A percentile compares a stretch with the other conserved stretches of the same genome.
phyloP scores from a whole-genome alignment of 176 grass and related monocot genomes.

The Aegilops bicornis region DNA sequence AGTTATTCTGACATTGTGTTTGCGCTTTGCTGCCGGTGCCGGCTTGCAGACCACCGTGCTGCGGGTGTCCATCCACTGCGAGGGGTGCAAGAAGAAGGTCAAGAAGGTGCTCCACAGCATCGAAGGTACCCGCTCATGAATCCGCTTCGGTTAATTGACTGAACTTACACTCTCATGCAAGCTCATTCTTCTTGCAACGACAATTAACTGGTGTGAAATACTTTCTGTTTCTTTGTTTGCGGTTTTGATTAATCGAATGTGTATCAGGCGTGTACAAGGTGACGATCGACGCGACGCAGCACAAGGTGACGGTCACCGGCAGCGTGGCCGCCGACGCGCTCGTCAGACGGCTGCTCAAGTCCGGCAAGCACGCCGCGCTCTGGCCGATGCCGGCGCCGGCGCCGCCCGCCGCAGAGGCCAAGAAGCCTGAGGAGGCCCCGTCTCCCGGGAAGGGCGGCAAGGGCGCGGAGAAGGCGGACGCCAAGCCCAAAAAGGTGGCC shows the following conservation, averaged over 20 bases:
- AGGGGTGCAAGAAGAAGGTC: conserved; percentile 97
- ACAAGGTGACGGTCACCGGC: conserved; percentile 75
- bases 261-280: conserved; percentile 64
- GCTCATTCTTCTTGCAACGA: not conserved
- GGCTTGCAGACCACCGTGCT: conserved; percentile 61
- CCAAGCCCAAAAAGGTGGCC: conserved; percentile 26
- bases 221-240: not conserved
- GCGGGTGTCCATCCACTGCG: conserved; percentile 88
- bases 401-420: not conserved
- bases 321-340: conserved; percentile 46
- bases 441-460: conserved; percentile 1
- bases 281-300: conserved; percentile 64
- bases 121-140: conserved; percentile 34
- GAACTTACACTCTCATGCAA: not conserved
- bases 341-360: conserved; percentile 62
- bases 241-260: not conserved
- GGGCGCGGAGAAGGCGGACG: conserved; percentile 12
- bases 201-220: not conserved
- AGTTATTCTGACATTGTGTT: not conserved
- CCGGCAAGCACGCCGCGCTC: conserved; percentile 58
- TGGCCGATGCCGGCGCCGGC: conserved; percentile 47
- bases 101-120: conserved; percentile 66
- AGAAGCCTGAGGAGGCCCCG: conserved; percentile 19
- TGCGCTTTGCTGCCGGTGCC: not conserved
- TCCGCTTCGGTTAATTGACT: not conserved